Conservation (phyloP, 495 filamentous ascomycete genomes). For the Talaromyces nanjingensis region DNA sequence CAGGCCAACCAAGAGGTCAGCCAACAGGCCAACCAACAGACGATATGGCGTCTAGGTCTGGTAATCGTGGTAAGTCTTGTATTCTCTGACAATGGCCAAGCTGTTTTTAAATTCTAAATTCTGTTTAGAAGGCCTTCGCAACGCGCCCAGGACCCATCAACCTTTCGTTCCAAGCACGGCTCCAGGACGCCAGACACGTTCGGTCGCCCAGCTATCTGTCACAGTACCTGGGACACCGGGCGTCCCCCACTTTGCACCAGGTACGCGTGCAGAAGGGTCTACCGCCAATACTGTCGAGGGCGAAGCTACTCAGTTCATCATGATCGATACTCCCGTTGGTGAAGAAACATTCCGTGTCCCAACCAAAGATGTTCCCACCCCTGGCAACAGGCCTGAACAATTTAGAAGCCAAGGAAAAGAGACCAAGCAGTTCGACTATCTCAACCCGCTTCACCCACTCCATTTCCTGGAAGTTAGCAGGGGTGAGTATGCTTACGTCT, state of each 20-base stretch:
- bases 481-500: constrained; percentile 21
- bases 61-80: constrained; percentile 19
- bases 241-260: constrained; percentile 18
- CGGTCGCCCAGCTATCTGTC: constrained; percentile 14
- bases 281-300: constrained; percentile 19
- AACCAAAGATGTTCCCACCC: constrained; percentile 35
- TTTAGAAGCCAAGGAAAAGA: constrained; percentile 27
- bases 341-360: constrained; percentile 34
- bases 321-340: constrained; percentile 5
- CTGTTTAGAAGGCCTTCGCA: constrained; percentile 37
- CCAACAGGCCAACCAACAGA: neutral
- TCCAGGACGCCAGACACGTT: constrained; percentile 27
- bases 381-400: constrained; percentile 34
- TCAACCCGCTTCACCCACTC: constrained; percentile 37
- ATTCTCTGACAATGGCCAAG: neutral
- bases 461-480: constrained; percentile 34
- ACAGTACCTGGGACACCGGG: constrained; percentile 1
- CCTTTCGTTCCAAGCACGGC: constrained; percentile 41
- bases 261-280: constrained; percentile 2
- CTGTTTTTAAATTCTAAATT: constrained; percentile 13
- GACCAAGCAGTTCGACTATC: constrained; percentile 32
- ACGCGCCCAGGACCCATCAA: constrained; percentile 39
- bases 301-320: neutral
- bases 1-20: too few relatives aligned
- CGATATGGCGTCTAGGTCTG: constrained; percentile 24